Percentiles rank a stretch among this genome's conserved stretches.
Evolutionary conservation across 345 rosid species (phyloP).

Genomic region (Acer negundo): DNA sequence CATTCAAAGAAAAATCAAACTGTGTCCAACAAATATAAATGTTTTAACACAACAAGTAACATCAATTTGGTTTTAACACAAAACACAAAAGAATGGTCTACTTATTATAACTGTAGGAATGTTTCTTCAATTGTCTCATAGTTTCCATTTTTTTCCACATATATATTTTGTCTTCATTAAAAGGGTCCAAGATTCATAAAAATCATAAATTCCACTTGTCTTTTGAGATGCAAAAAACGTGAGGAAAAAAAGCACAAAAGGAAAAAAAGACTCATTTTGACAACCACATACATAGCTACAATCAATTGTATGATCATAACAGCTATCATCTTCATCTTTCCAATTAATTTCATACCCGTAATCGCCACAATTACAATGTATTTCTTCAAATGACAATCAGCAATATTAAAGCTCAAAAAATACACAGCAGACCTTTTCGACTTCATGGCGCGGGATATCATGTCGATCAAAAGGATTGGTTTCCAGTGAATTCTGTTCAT

Average conservation of each 20-base stretch:
- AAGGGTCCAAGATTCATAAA: conserved; percentile 4
- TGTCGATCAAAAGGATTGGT: conserved; percentile 53
- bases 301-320: neutral
- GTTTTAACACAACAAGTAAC: neutral
- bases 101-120: neutral
- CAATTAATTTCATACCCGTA: neutral
- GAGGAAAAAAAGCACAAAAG: neutral
- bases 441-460: conserved; percentile 79
- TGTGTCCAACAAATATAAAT: neutral
- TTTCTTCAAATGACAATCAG: neutral
- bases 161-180: neutral
- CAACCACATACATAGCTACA: conserved; percentile 4
- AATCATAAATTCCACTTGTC: conserved; percentile 10
- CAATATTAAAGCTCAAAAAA: conserved; percentile 1
- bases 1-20: neutral
- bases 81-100: conserved; percentile 11
- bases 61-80: conserved; percentile 27
- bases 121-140: conserved; percentile 16
- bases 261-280: conserved; percentile 15
- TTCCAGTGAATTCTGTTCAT: conserved; percentile 59
- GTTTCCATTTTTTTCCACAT: neutral
- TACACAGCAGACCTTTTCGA: conserved; percentile 53
- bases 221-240: conserved; percentile 9
- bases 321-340: neutral
- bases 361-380: no score